phyloP scores from a whole-genome alignment of 2,329 filamentous ascomycete species.

The Neonectria ditissima region DNA sequence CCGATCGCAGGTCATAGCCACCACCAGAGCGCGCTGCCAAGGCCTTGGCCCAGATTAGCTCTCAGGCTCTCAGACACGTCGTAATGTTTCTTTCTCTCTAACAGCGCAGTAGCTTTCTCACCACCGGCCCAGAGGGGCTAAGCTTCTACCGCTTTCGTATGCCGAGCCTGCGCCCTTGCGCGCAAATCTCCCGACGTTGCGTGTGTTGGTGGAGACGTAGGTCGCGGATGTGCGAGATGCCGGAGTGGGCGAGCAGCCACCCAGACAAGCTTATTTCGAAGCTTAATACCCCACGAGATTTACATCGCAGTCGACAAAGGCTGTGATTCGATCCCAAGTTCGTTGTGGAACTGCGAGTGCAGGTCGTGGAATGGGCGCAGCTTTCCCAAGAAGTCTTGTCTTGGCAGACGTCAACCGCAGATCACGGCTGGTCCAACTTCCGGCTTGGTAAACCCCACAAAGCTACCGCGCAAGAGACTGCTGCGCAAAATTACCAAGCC shows the following conservation, averaged over 20 bases:
- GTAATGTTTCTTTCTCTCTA: background rate
- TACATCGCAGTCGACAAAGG: background rate
- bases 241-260: conserved; percentile 19
- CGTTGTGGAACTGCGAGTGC: conserved; percentile 10
- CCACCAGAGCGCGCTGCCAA: conserved; percentile 27
- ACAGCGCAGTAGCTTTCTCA: background rate
- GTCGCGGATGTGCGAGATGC: conserved; percentile 31
- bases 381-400: conserved; percentile 12
- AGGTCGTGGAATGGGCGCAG: conserved; percentile 25
- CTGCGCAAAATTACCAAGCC: background rate
- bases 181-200: background rate
- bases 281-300: conserved; percentile 31
- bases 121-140: background rate
- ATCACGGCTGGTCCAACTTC: conserved; percentile 36
- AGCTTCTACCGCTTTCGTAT: background rate
- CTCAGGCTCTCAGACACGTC: background rate
- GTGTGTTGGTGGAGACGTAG: conserved; percentile 18
- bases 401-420: conserved; percentile 38
- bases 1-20: conserved; percentile 33
- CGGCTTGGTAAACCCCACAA: conserved; percentile 37
- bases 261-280: conserved; percentile 45
- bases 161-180: background rate
- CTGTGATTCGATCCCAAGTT: background rate
- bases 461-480: background rate
- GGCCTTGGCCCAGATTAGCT: conserved; percentile 4